A percentile compares a stretch with the other conserved stretches of the same genome.
phyloP scores from a whole-genome alignment of 169 alveolate species.

The Ichthyophthirius multifiliis region DNA sequence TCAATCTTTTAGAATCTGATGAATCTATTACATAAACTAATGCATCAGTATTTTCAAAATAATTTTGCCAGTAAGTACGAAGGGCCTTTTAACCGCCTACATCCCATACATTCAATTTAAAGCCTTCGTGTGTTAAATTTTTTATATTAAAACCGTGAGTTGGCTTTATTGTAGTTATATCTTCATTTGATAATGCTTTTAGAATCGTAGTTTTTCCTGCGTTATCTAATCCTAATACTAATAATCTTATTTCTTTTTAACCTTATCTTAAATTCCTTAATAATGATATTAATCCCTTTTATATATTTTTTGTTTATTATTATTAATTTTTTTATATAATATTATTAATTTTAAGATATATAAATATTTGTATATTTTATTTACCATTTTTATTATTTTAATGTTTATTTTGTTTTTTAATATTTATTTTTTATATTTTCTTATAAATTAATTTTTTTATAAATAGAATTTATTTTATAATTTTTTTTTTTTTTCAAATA shows the following conservation, averaged over 20 bases:
- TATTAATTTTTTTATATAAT: too few relatives aligned
- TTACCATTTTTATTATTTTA: too few relatives aligned
- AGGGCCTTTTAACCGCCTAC: slow-evolving; percentile 90
- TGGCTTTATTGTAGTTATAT: slow-evolving; percentile 75
- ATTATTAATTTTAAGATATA: too few relatives aligned
- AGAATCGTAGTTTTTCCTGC: slow-evolving; percentile 89
- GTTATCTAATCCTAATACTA: slow-evolving; percentile 86
- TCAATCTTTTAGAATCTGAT: slow-evolving; percentile 80
- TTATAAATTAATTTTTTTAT: too few relatives aligned
- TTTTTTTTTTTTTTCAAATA: too few relatives aligned
- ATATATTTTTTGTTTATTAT: too few relatives aligned
- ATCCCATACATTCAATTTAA: slow-evolving; percentile 89
- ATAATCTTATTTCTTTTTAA: slow-evolving; percentile 77
- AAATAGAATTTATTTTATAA: too few relatives aligned
- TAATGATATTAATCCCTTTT: slow-evolving; percentile 46
- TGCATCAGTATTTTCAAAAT: slow-evolving; percentile 87
- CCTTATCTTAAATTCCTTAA: slow-evolving; percentile 55
- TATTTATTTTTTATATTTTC: too few relatives aligned
- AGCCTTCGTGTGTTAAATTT: slow-evolving; percentile 81
- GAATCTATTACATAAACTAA: slow-evolving; percentile 89
- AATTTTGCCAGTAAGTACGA: slow-evolving; percentile 88
- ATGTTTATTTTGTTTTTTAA: too few relatives aligned
- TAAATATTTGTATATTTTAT: too few relatives aligned
- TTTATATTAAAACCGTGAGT: slow-evolving; percentile 89
- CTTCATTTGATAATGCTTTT: slow-evolving; percentile 78